Evolutionary conservation across 345 rosid species (phyloP).

Genomic region (Conringia planisiliqua): DNA sequence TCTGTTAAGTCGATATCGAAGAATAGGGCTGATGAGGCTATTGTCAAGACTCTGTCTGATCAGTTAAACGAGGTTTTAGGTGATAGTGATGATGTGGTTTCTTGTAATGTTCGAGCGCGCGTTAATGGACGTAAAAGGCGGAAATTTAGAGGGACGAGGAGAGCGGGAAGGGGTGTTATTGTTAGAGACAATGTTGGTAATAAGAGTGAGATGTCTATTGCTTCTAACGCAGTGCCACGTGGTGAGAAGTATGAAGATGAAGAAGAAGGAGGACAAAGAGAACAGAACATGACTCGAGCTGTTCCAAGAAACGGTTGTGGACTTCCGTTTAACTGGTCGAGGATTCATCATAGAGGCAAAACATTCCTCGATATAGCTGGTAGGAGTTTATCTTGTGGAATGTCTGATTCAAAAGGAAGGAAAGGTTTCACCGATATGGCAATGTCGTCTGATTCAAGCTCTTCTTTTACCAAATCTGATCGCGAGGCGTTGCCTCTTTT

Average conservation of each 20-base stretch:
- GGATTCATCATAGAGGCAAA: slow-evolving; percentile 82
- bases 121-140: slow-evolving; percentile 54
- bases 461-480: slow-evolving; percentile 47
- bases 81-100: slow-evolving; percentile 70
- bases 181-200: slow-evolving; percentile 48
- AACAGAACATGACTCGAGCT: slow-evolving; percentile 47
- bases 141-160: slow-evolving; percentile 60
- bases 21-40: slow-evolving; percentile 41
- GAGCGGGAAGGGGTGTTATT: slow-evolving; percentile 38
- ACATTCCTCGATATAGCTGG: slow-evolving; percentile 91
- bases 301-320: slow-evolving; percentile 87
- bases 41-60: slow-evolving; percentile 63
- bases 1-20: slow-evolving; percentile 38
- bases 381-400: slow-evolving; percentile 90
- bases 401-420: slow-evolving; percentile 61
- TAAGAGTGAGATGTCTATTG: slow-evolving; percentile 69
- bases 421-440: slow-evolving; percentile 60
- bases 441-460: slow-evolving; percentile 55
- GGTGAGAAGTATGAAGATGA: slow-evolving; percentile 44
- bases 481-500: slow-evolving; percentile 73
- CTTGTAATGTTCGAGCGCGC: slow-evolving; percentile 49
- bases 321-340: slow-evolving; percentile 96
- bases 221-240: slow-evolving; percentile 66
- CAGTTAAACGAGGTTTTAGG: slow-evolving; percentile 53
- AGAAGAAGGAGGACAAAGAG: slow-evolving; percentile 44